These are phyloP conservation scores for Phycomyces nitens DNA, from an alignment of 192 early-diverging fungal species.

Conservation along the genomic window DNA sequence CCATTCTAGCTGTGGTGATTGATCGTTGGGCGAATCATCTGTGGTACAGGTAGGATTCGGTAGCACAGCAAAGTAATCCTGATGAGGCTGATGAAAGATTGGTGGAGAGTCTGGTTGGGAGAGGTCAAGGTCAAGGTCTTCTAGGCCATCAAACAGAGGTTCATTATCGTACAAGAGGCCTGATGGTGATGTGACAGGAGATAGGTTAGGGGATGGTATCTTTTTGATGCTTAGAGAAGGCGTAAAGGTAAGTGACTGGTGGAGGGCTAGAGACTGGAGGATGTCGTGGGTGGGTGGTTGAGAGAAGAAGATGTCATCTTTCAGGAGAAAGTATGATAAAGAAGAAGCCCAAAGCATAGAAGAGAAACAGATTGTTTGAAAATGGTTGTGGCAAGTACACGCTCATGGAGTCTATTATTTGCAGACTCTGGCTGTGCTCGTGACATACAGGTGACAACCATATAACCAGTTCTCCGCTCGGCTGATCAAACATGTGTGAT, in stretches of 20 bases:
- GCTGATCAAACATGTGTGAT: background rate
- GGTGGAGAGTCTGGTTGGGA: background rate
- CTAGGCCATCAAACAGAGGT: constrained; percentile 25
- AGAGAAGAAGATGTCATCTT: constrained; percentile 18
- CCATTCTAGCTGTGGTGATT: background rate
- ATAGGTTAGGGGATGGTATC: constrained; percentile 15
- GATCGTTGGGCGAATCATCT: background rate
- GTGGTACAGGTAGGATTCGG: background rate
- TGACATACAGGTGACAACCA: background rate
- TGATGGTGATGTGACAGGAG: constrained; percentile 21
- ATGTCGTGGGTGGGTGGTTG: background rate
- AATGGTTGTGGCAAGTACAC: background rate
- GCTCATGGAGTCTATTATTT: background rate
- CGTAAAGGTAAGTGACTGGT: background rate
- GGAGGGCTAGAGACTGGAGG: background rate
- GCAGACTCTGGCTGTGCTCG: background rate
- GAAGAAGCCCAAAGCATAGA: constrained; percentile 2
- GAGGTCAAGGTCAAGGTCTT: constrained; percentile 2
- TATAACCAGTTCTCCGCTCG: background rate
- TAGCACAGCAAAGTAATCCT: background rate
- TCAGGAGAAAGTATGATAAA: constrained; percentile 7
- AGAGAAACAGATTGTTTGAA: background rate
- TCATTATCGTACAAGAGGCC: constrained; percentile 19
- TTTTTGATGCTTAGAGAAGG: background rate
- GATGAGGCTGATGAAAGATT: background rate